Evolutionary conservation across 2,329 filamentous ascomycete species (phyloP), one percentile per base, ranked within the genome.

Genomic region (Mycosphaerella arachidis): DNA sequence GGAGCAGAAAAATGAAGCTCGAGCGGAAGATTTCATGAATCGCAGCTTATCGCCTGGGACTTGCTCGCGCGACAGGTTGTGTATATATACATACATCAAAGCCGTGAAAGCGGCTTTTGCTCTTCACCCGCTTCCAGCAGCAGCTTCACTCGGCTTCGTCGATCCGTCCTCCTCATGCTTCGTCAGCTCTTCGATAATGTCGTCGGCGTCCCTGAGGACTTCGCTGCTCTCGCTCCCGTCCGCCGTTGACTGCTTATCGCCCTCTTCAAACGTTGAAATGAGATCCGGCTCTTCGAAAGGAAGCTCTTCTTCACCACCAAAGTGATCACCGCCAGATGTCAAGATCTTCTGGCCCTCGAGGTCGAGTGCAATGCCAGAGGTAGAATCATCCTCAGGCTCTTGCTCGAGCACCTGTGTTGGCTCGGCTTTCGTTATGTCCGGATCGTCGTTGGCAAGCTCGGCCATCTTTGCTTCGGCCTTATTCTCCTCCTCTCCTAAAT

Each of bases 281-380:
- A 65, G 30, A 18, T 45, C 66, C 1, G 63, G 66, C 50, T 68
- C 68, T 35, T 64, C 63, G 20, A 70, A 53, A 8, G 45, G 60
- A 4, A 68, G 27, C 10, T 70, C 70, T 48, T 70, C 69, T 46
- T 71, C 70, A n/a, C 70, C 70, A 31, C 62, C 55, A 45, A 72
- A 71, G 24, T 61, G 65, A 31, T 72, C 70, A 7, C 70, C 69
- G 30, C 68, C 68, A 4, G 57, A 57, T 6, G 63, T 65, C 16
- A 66, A 30, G 29, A 59, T 68, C 9, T 64, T 67, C 37, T 71
- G 68, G 9, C 63, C 45, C 1, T 64, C 52, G 6, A 59, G 45
- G 18, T 61, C 7, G 12, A 12, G 53, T 56, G 60, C 50, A 37
- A 35, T 16, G 20, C 12, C 33, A 16, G 46, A 8, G 50, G 59